Percentiles rank a stretch among this genome's conserved stretches.
Conservation (phyloP, 345 rosid genomes). For the Moringa oleifera region DNA sequence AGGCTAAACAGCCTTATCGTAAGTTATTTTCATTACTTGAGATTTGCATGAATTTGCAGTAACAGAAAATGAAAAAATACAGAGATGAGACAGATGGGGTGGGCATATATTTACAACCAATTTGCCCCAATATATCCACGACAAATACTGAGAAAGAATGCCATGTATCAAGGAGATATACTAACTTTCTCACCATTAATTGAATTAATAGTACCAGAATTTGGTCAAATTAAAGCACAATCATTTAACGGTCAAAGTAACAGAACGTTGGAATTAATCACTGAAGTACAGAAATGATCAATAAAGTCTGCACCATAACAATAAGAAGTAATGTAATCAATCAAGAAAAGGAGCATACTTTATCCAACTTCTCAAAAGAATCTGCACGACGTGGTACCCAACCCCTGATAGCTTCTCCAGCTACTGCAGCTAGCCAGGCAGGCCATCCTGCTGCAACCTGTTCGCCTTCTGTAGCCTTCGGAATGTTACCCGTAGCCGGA, state of each 20-base stretch:
- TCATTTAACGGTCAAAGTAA: background rate
- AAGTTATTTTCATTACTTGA: background rate
- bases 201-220: background rate
- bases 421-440: constrained; percentile 90
- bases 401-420: constrained; percentile 95
- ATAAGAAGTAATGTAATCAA: constrained; percentile 1
- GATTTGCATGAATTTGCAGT: background rate
- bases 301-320: background rate
- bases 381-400: constrained; percentile 97
- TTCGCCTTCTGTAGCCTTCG: constrained; percentile 82
- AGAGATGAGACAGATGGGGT: background rate
- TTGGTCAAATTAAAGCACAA: background rate
- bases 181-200: background rate
- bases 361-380: constrained; percentile 93
- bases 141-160: background rate
- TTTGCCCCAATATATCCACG: background rate
- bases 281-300: background rate
- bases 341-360: constrained; percentile 49
- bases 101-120: too few species aligned
- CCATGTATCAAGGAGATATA: background rate
- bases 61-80: too few species aligned
- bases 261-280: background rate
- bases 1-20: background rate
- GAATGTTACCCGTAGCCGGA: constrained; percentile 59
- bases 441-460: constrained; percentile 99